Base-by-base conservation (phyloP, 305 asterid species). In the Fraxinus platypoda region DNA sequence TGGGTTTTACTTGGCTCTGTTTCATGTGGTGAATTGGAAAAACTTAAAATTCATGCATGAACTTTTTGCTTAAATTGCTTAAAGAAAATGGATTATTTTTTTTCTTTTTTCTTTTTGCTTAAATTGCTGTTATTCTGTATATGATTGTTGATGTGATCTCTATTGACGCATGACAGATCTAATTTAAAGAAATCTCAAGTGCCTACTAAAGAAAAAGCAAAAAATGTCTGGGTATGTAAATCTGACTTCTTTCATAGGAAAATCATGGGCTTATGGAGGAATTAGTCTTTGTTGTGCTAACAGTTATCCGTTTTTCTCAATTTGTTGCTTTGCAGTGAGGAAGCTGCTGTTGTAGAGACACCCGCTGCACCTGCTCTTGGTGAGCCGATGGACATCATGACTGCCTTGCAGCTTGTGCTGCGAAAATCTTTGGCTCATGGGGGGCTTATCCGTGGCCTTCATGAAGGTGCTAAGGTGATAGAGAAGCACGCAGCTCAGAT, bases 331-430 rank as follows among this genome's bases (percentile, higher is more conserved):
- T 82, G 76, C 93, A 94, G 97, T 33, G 98, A 94, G 85, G 98
- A 91, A 78, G 90, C 89, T 31, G 89, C 85, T 85, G 95, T 74
- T 78, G 90, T 79, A 0, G 97, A 91, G 84, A 46, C 93, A 6
- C 90, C 93, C 0, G 89, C 85, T n/a, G 87, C 87, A 12, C 93
- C 97, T 0, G 89, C 89, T 75, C 93, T 91, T 37, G 97, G 98
- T 19, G 97, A 94, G 93, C 97, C 97, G 0, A 91, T 94, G 98
- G 98, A 94, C 78, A 89, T 89, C 76, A 91, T 91, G 95, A 90
- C 97, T 6, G 98, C 97, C 0, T 76, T 94, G 88, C 98, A 94
- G 13, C 92, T 91, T 83, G 98, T 94, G 57, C 86, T 94, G 12
- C 90, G 88, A 34, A 92, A 94, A 85, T 84, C 98, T 0, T 62